These are phyloP conservation scores for Trichoderma guizhouense DNA, from an alignment of 2,329 filamentous ascomycete species.

Conservation along the genomic window DNA sequence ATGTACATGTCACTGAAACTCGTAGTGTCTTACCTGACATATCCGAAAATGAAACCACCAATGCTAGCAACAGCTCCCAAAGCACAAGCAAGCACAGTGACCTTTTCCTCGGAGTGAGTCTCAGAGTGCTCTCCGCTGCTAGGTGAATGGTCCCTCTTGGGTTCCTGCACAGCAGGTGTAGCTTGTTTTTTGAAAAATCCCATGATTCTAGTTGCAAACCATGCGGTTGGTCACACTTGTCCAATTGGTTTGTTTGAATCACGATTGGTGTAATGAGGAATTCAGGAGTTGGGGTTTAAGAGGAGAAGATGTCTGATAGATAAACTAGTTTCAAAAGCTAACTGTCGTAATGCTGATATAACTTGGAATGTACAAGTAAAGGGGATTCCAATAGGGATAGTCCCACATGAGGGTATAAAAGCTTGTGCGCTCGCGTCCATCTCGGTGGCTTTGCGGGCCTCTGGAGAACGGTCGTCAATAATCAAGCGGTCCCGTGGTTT, in stretches of 20 bases:
- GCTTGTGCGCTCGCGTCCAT: constrained; percentile 12
- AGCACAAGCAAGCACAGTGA: constrained; percentile 7
- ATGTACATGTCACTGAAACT: not conserved
- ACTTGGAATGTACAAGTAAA: not conserved
- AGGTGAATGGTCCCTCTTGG: not conserved
- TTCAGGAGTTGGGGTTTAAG: not conserved
- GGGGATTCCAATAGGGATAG: not conserved
- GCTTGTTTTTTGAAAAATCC: not conserved
- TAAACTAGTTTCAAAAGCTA: constrained; percentile 2
- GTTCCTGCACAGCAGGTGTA: not conserved
- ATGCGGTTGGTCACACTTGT: not conserved
- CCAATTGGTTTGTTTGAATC: not conserved
- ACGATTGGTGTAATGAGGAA: not conserved
- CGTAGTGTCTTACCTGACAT: constrained; percentile 8
- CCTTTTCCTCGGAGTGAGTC: not conserved
- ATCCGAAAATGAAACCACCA: constrained; percentile 13
- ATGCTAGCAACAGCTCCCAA: constrained; percentile 9
- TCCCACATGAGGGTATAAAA: constrained; percentile 6
- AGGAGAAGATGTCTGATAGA: constrained; percentile 8
- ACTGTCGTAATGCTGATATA: not conserved
- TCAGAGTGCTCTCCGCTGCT: not conserved
- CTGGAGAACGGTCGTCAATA: not conserved
- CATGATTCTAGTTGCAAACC: constrained; percentile 2
- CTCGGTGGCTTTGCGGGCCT: constrained; percentile 16
- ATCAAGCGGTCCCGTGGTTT: not conserved